Base-by-base conservation (phyloP, 1,284 basidiomycete species). In the Xerocomus amazonicus region DNA sequence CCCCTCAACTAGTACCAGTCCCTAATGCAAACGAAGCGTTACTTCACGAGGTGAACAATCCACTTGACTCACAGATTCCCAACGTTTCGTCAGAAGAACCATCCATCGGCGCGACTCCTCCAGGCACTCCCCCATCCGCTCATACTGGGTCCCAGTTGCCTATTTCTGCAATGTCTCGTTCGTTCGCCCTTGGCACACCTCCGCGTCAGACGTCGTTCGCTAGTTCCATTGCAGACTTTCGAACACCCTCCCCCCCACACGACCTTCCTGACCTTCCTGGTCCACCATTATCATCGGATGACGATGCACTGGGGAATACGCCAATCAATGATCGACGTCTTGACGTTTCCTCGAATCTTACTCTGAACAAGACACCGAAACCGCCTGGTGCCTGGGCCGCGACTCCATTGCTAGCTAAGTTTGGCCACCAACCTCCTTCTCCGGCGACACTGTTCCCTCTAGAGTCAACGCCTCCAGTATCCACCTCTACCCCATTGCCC, bases 351-450 rank as follows among this genome's bases (percentile, higher is more conserved):
- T 52, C 56, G 19, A 59, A 73, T 45, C 57, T 69, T 13, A 75
- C 74, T 0, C 53, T 68, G 26, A 66, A 72, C 55, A 84, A 84
- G 66, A 86, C 83, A n/a, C 83, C 83, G 1, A 75, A 72, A 56
- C 81, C 82, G 13, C 85, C 85, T 31, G 86, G 87, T 27, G 83
- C 76, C 35, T 89, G 84, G 85, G 62, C 72, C n/a, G 63, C 73
- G 12, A 86, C 83, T 8, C 83, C 84, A 28, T 67, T 71, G 2
- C 73, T 72, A 39, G 50, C 57, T 23, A 64, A 59, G 36, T 32
- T 43, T 1, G 39, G 51, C 29, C 53, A 41, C 45, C 56, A 47
- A 40, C 41, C 48, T 12, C 42, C 53, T 59, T 61, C 37, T 56
- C 72, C 52, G 36, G 45, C 45, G 47, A 47, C 35, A 61, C 49